Conservation (phyloP, 345 rosid genomes). For the Hibiscus syriacus region DNA sequence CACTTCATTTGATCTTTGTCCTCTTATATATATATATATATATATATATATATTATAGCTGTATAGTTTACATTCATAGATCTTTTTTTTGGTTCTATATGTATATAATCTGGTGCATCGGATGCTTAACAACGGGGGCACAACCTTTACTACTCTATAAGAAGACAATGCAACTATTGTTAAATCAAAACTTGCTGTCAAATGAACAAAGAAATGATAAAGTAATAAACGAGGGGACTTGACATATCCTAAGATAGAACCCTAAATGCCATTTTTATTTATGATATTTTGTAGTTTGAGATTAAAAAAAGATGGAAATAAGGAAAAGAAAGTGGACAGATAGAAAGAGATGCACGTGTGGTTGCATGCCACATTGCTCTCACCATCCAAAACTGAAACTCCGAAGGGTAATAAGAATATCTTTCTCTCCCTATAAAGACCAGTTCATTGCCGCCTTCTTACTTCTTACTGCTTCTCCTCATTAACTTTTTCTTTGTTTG, state of each 20-base stretch:
- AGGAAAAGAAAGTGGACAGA: neutral
- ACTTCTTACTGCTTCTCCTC: neutral
- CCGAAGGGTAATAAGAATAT: neutral
- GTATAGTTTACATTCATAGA: neutral
- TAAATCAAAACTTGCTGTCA: neutral
- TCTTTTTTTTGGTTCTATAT: neutral
- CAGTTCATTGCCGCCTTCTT: neutral
- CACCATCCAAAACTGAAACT: conserved; percentile 18
- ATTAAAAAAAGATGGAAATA: neutral
- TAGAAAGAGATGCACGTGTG: conserved; percentile 32
- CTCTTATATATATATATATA: neutral
- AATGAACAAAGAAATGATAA: neutral
- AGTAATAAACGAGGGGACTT: neutral
- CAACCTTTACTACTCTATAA: neutral
- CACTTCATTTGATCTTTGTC: conserved; percentile 4
- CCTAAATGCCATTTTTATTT: neutral
- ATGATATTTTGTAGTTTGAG: neutral
- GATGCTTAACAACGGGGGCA: conserved; percentile 4
- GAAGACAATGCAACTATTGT: neutral
- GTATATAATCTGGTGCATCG: neutral
- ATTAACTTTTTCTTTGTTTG: neutral
- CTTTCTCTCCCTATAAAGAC: neutral
- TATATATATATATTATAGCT: neutral
- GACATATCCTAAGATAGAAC: neutral
- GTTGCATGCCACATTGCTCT: conserved; percentile 28